phyloP scores from a whole-genome alignment of 2,329 filamentous ascomycete genomes.

The Xylariomycetidae sp. region DNA sequence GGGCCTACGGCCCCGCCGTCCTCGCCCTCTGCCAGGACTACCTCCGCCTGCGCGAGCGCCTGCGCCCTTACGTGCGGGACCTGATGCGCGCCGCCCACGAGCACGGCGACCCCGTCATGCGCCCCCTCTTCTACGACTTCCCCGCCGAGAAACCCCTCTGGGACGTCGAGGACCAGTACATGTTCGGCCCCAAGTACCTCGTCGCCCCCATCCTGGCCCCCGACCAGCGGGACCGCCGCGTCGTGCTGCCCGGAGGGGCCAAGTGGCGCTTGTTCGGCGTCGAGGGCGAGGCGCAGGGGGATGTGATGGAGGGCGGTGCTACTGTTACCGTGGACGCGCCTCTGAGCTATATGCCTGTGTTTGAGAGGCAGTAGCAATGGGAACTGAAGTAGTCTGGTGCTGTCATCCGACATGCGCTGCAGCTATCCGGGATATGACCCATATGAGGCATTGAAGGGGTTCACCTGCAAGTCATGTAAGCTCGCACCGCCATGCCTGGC shows the following conservation, averaged over 20 bases:
- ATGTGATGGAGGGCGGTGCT: slow-evolving; percentile 4
- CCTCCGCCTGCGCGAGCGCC: slow-evolving; percentile 48
- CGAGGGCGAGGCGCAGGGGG: slow-evolving; percentile 7
- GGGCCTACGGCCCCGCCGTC: slow-evolving; percentile 57
- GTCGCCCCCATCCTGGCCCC: slow-evolving; percentile 49
- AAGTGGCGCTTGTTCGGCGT: slow-evolving; percentile 8
- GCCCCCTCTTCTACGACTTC: slow-evolving; percentile 59
- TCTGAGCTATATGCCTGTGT: slow-evolving; percentile 14
- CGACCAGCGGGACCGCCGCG: slow-evolving; percentile 25
- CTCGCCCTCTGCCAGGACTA: slow-evolving; percentile 56
- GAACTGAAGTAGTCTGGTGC: too few species aligned
- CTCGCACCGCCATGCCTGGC: too few species aligned
- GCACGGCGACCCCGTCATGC: slow-evolving; percentile 54
- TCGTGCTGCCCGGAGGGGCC: slow-evolving; percentile 9
- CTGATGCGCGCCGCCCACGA: slow-evolving; percentile 57
- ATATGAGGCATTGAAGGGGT: too few species aligned
- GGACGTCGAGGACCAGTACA: slow-evolving; percentile 55
- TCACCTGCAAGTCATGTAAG: too few species aligned
- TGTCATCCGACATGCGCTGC: too few species aligned
- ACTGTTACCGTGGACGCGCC: slow-evolving; percentile 6
- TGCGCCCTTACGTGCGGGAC: slow-evolving; percentile 51
- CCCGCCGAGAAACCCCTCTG: slow-evolving; percentile 47
- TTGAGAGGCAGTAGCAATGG: slow-evolving; percentile 2
- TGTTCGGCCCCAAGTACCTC: slow-evolving; percentile 57
- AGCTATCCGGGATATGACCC: too few species aligned